These are phyloP conservation scores for Schizochytrium sp. DNA, from an alignment of 108 stramenopile genomes.

Conservation along the genomic window DNA sequence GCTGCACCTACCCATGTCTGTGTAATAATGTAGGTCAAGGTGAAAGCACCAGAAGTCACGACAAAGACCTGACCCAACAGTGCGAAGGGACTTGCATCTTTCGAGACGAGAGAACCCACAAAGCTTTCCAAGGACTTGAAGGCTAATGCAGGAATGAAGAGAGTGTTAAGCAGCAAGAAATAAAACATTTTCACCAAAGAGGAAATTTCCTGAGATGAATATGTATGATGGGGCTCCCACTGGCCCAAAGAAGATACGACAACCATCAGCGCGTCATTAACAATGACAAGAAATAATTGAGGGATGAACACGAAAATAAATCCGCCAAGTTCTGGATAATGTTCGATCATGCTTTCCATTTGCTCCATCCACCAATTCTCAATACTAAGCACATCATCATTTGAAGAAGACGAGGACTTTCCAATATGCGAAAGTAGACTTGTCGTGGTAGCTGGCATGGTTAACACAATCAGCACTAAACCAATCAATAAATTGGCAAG, in stretches of 20 bases:
- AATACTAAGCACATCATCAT: background rate
- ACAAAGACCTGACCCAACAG: slow-evolving; percentile 41
- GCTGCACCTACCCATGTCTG: slow-evolving; percentile 28
- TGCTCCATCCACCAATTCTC: slow-evolving; percentile 31
- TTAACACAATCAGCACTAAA: background rate
- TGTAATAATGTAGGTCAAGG: slow-evolving; percentile 51
- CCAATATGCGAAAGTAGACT: slow-evolving; percentile 52
- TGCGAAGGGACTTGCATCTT: slow-evolving; percentile 38
- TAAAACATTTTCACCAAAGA: slow-evolving; percentile 31
- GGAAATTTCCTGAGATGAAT: slow-evolving; percentile 47
- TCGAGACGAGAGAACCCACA: slow-evolving; percentile 16
- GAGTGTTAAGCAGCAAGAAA: slow-evolving; percentile 46
- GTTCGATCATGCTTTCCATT: slow-evolving; percentile 33
- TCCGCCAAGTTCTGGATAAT: background rate
- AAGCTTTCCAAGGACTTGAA: slow-evolving; percentile 56
- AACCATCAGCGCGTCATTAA: slow-evolving; percentile 39
- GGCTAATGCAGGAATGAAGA: slow-evolving; percentile 52
- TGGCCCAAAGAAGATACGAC: slow-evolving; percentile 37
- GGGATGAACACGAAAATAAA: slow-evolving; percentile 55
- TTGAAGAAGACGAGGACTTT: background rate
- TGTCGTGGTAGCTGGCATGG: background rate
- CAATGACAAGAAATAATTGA: background rate
- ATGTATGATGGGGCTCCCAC: slow-evolving; percentile 60
- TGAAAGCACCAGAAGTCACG: slow-evolving; percentile 45
- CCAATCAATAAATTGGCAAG: slow-evolving; percentile 10